Percentiles rank a stretch among this genome's conserved stretches.
Conservation (phyloP, 2,329 filamentous ascomycete genomes). For the Diaporthe australafricana region DNA sequence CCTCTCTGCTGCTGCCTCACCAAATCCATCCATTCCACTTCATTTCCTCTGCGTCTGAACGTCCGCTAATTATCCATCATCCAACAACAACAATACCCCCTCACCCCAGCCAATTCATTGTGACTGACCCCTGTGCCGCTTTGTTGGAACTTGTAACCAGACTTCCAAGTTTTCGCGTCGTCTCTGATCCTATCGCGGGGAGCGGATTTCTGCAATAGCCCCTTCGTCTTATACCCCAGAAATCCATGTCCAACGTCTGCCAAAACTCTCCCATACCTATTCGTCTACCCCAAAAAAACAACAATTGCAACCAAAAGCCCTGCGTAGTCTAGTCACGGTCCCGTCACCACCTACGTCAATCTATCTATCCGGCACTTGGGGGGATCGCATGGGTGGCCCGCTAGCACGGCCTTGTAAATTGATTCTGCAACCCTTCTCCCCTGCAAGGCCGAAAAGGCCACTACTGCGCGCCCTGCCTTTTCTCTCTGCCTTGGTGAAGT, state of each 20-base stretch:
- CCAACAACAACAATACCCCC: not conserved
- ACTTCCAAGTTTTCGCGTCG: slow-evolving; percentile 16
- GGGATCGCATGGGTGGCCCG: not conserved
- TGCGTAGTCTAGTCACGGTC: not conserved
- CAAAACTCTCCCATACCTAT: not conserved
- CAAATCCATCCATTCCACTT: not conserved
- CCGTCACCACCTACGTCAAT: slow-evolving; percentile 24
- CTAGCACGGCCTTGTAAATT: slow-evolving; percentile 14
- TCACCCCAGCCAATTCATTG: not conserved
- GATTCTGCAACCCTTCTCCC: slow-evolving; percentile 3
- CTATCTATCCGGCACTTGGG: slow-evolving; percentile 23
- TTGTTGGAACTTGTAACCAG: slow-evolving; percentile 15
- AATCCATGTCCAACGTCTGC: not conserved
- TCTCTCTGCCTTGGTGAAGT: not conserved
- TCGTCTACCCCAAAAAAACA: slow-evolving; percentile 7
- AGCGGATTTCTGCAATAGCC: slow-evolving; percentile 23
- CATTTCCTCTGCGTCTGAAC: slow-evolving; percentile 16
- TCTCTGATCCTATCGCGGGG: slow-evolving; percentile 6
- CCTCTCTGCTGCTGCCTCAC: not conserved
- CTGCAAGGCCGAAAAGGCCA: not conserved
- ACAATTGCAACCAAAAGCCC: not conserved
- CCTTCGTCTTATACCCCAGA: slow-evolving; percentile 17
- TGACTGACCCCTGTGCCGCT: slow-evolving; percentile 20
- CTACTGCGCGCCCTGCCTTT: not conserved
- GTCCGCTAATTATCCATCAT: not conserved